These are phyloP conservation scores for Iris macrosiphon DNA, from an alignment of 106 monocot genomes.

Conservation along the genomic window DNA sequence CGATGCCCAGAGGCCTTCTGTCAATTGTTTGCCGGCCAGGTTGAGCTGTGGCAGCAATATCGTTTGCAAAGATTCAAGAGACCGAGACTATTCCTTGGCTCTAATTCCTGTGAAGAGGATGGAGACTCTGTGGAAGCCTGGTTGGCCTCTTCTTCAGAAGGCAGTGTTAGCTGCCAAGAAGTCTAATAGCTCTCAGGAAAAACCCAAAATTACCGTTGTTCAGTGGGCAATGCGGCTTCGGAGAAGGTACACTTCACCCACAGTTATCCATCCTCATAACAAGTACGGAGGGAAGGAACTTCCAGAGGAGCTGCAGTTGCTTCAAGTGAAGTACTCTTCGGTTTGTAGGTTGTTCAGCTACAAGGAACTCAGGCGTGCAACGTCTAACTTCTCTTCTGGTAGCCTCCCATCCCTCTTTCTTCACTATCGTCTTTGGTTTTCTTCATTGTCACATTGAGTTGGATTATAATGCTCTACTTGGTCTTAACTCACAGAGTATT, in stretches of 20 bases:
- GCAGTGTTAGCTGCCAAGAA: conserved; percentile 11
- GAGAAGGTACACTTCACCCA: conserved; percentile 17
- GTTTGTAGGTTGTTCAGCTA: conserved; percentile 60
- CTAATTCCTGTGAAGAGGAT: background rate
- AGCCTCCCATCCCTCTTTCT: background rate
- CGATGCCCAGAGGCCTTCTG: background rate
- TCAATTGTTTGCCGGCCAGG: background rate
- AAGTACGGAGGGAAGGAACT: conserved; percentile 15
- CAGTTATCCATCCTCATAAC: conserved; percentile 23
- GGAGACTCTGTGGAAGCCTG: conserved; percentile 11
- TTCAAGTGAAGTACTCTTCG: conserved; percentile 51
- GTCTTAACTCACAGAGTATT: conserved; percentile 28
- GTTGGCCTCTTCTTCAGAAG: conserved; percentile 55
- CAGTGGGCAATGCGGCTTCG: conserved; percentile 62
- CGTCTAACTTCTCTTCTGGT: conserved; percentile 67
- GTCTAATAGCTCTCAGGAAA: conserved; percentile 4
- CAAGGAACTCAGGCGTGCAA: conserved; percentile 43
- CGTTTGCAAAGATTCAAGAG: too few relatives aligned
- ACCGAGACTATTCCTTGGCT: conserved; percentile 12
- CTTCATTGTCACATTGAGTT: background rate
- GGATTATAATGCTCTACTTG: conserved; percentile 1
- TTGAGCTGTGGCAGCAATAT: background rate
- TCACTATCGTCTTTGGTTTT: background rate
- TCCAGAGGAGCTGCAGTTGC: conserved; percentile 32
- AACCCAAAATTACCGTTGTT: conserved; percentile 27